Evolutionary conservation across 768 basidiomycete genomes (phyloP), one percentile per base, ranked within the genome.

Genomic region (Tulasnella sp.): DNA sequence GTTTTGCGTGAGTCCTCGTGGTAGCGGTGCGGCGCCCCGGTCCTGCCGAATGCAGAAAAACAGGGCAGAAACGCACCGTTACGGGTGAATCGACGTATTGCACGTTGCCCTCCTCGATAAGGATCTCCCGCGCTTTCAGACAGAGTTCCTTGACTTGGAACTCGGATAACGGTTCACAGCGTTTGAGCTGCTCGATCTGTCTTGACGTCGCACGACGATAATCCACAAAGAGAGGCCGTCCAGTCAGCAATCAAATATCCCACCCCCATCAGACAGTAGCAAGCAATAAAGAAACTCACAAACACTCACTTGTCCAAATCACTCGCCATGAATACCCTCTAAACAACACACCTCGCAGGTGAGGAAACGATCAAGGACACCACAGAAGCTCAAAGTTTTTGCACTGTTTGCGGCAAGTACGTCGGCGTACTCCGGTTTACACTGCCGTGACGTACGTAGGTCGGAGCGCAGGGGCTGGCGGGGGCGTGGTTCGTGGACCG

Each of bases 91-190:
- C 93, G 32, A 98, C 86, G 62, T 83, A 80, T 68, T 97, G 93
- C 1, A 99, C 92, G 68, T 99, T 99, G 2, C 86, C 94, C 70
- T 98, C 94, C 70, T 98, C 94, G 64, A 97, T 89, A 31, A 97
- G 74, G 57, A 97, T 93, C 72, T 98, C 96, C 58, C 92, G 79
- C 23, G 96, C 96, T 67, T 96, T 97, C 64, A 92, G 74, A 71
- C 94, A 99, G 6, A 99, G 77, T 63, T 86, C 77, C 68, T 96
- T 97, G 62, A 99, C 96, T 64, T 94, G 84, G 59, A 89, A 86
- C 69, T 99, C 94, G 25, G 91, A 87, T 65, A 99, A 93, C 57
- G 86, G 86, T 65, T 96, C 88, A 71, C 94, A 98, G 59, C 86
- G 84, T 67, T 82, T 80, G 49, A 98, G 80, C 68, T 94, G 92